phyloP scores from a whole-genome alignment of 345 rosid species.

The Trapa incisa region DNA sequence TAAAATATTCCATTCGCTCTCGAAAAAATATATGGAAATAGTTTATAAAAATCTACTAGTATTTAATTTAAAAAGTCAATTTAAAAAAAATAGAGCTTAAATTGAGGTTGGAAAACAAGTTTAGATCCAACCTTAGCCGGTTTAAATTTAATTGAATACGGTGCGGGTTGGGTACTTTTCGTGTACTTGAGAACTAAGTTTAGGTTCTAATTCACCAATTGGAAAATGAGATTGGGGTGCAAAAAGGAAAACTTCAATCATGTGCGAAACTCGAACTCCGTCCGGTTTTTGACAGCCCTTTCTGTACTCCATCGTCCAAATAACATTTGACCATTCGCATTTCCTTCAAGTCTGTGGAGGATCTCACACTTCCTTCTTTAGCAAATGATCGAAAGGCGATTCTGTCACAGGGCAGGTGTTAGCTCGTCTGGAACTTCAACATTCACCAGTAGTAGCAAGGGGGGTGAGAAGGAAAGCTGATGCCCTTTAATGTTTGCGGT shows the following conservation, averaged over 20 bases:
- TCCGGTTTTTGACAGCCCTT: too few species aligned
- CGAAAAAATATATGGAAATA: too few species aligned
- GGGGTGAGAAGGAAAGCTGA: background rate
- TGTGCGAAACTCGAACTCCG: constrained; percentile 36
- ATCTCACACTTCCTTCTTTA: background rate
- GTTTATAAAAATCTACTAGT: too few species aligned
- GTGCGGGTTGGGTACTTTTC: too few species aligned
- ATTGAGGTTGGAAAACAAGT: too few species aligned
- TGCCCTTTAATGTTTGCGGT: background rate
- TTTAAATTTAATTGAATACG: too few species aligned
- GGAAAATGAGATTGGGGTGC: constrained; percentile 62
- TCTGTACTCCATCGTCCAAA: background rate
- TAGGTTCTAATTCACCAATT: constrained; percentile 17
- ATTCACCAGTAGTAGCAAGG: too few species aligned
- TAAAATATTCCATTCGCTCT: too few species aligned
- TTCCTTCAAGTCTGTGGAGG: background rate
- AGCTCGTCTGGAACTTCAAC: background rate
- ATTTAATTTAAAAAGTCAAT: too few species aligned
- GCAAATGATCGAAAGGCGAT: background rate
- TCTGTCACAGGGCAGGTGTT: background rate
- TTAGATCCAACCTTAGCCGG: too few species aligned
- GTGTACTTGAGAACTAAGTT: too few species aligned
- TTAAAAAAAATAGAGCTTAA: too few species aligned
- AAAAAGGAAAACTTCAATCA: constrained; percentile 38
- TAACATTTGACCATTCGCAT: background rate